These are phyloP conservation scores for Sarocladiaceae sp. DNA, from an alignment of 2,329 filamentous ascomycete species.

Conservation along the genomic window DNA sequence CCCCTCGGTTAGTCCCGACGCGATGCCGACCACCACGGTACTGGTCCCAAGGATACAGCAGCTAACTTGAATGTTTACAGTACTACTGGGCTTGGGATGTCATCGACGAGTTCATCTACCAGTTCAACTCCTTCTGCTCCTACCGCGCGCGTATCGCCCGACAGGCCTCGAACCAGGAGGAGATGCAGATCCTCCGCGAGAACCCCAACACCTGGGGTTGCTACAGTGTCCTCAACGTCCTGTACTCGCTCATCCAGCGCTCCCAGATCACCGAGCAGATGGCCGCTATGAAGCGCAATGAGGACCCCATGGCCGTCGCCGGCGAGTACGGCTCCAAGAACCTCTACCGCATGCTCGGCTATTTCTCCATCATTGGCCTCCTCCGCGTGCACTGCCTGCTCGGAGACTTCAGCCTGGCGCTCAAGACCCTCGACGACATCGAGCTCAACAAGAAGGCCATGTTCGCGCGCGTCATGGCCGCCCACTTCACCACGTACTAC, in stretches of 20 bases:
- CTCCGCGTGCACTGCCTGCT: conserved; percentile 93
- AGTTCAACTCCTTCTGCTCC: conserved; percentile 99
- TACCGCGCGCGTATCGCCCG: conserved; percentile 90
- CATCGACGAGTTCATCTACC: conserved; percentile 99
- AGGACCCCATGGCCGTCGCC: conserved; percentile 80
- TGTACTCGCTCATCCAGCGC: conserved; percentile 97
- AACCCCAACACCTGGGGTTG: conserved; percentile 99
- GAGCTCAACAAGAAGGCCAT: conserved; percentile 99
- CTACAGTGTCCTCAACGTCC: conserved; percentile 98
- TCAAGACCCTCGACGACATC: conserved; percentile 98
- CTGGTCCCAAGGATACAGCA: background rate
- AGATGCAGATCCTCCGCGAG: conserved; percentile 83
- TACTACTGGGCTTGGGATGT: conserved; percentile 99
- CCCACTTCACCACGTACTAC: conserved; percentile 99
- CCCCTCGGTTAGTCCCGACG: conserved; percentile 67
- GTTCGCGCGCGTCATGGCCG: conserved; percentile 98
- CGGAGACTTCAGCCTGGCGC: conserved; percentile 93
- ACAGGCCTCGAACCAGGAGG: conserved; percentile 79
- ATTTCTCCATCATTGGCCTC: conserved; percentile 98
- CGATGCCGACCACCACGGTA: background rate
- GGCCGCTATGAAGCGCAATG: conserved; percentile 85
- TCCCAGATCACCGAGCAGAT: conserved; percentile 98
- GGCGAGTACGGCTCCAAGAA: conserved; percentile 94
- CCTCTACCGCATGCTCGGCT: conserved; percentile 96
- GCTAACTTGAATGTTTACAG: conserved; percentile 37